Base-by-base conservation (phyloP, 208 protist genomes). In the Phytomonas serpens region DNA sequence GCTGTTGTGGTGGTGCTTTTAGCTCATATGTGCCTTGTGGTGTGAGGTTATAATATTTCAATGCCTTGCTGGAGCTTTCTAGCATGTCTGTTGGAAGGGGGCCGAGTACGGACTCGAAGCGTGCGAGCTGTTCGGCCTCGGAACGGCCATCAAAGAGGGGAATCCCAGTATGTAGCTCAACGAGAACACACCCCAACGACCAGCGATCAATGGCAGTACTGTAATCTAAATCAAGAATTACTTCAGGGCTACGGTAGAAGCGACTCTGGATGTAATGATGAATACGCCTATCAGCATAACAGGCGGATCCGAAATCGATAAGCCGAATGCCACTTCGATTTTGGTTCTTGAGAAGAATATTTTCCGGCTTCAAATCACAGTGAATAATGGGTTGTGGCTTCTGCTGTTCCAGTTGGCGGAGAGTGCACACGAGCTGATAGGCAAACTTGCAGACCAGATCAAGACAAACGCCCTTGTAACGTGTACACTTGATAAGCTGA, bases 271-370 rank as follows among this genome's bases (percentile, higher is more conserved):
- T 99, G 86, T 99, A 99, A 9, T 89, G 93, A 67, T 86, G 99
- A 96, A 89, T 98, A 90, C 71, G 82, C 81, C 85, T 98, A 90
- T 66, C 97, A 30, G 73, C 70, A 77, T 97, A 97, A 81, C 98
- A 99, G 13, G 97, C 93, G 27, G 86, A 97, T 61, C 99, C 99
- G 81, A 99, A 99, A 78, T 99, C 99, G 66, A 99, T 99, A 19
- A 97, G 83, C 32, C 86, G 87, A 67, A 99, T 98, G 27, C 87
- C 93, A 38, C 82, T 97, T 42, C 94, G 83, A 68, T 96, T 93
- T 16, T 88, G 86, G 65, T 93, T 86, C 65, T 79, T 77, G 42
- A 98, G 81, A 27, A 98, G 74, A 37, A 98, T 94, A 74, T 98
- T 98, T 69, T 98, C 96, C 4, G 94, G 94, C 76, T 99, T 99